These are phyloP conservation scores for Fusarium nygamai DNA, from an alignment of 2,329 filamentous ascomycete species.

Conservation along the genomic window DNA sequence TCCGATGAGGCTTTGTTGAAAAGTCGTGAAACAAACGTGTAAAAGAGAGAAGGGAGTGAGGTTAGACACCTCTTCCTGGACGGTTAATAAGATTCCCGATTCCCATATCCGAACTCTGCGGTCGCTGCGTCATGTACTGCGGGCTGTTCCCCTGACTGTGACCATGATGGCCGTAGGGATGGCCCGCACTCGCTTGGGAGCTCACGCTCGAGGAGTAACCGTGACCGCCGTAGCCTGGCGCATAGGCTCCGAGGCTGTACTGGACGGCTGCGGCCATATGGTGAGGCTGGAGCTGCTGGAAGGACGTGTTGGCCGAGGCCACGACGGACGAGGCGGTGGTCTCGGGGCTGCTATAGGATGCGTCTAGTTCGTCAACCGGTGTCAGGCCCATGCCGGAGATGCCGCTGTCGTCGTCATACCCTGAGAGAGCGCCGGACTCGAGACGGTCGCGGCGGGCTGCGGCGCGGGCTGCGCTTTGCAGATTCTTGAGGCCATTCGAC, in stretches of 20 bases:
- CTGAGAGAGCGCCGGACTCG: slow-evolving; percentile 55
- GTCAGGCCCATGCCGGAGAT: slow-evolving; percentile 70
- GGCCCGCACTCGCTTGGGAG: slow-evolving; percentile 54
- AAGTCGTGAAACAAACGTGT: background rate
- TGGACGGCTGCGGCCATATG: slow-evolving; percentile 33
- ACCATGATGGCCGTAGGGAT: slow-evolving; percentile 47
- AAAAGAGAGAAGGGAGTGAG: background rate
- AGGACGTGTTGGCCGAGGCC: slow-evolving; percentile 49
- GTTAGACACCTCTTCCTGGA: slow-evolving; percentile 46
- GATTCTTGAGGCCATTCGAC: slow-evolving; percentile 83
- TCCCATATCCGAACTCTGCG: slow-evolving; percentile 69
- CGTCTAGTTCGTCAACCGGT: slow-evolving; percentile 67
- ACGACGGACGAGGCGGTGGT: slow-evolving; percentile 56
- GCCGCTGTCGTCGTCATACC: slow-evolving; percentile 76
- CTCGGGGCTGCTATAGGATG: slow-evolving; percentile 66
- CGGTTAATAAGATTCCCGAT: slow-evolving; percentile 69
- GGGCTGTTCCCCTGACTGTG: slow-evolving; percentile 55
- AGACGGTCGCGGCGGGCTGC: slow-evolving; percentile 72
- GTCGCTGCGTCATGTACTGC: slow-evolving; percentile 57
- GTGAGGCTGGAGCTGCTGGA: slow-evolving; percentile 43
- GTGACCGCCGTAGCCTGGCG: slow-evolving; percentile 45
- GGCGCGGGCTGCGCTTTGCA: slow-evolving; percentile 75
- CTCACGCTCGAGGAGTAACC: slow-evolving; percentile 66
- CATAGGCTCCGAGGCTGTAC: slow-evolving; percentile 41
- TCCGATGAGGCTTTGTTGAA: background rate